Percentiles rank a stretch among this genome's conserved stretches.
phyloP scores from a whole-genome alignment of 202 grass and related monocot genomes.

The Zoysia matrella region DNA sequence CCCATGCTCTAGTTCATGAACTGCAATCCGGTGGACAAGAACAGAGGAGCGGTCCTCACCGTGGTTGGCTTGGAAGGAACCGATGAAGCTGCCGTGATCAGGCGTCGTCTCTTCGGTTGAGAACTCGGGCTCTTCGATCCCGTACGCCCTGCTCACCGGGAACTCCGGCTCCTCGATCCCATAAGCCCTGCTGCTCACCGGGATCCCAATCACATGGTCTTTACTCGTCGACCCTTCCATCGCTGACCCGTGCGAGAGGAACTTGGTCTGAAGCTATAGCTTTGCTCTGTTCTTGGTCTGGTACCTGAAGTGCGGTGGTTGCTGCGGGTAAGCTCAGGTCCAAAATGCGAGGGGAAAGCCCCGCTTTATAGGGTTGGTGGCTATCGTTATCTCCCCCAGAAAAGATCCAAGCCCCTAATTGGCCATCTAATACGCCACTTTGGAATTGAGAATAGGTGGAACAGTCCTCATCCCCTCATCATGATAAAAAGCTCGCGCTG shows the following conservation, averaged over 20 bases:
- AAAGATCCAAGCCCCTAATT: slow-evolving; percentile 33
- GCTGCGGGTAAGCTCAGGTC: slow-evolving; percentile 23
- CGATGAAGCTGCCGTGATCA: slow-evolving; percentile 44
- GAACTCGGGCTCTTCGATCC: slow-evolving; percentile 51
- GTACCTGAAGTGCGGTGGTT: slow-evolving; percentile 44
- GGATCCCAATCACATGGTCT: slow-evolving; percentile 71
- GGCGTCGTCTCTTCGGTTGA: slow-evolving; percentile 35
- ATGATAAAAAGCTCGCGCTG: slow-evolving; percentile 31
- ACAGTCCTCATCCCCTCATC: slow-evolving; percentile 37
- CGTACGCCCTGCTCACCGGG: slow-evolving; percentile 38
- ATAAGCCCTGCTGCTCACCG: slow-evolving; percentile 43
- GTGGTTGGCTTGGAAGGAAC: slow-evolving; percentile 35
- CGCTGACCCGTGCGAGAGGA: background rate
- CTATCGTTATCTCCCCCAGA: background rate
- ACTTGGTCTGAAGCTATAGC: background rate
- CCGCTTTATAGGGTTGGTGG: slow-evolving; percentile 42
- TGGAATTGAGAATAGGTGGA: slow-evolving; percentile 37
- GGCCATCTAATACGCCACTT: slow-evolving; percentile 25
- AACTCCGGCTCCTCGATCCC: slow-evolving; percentile 62
- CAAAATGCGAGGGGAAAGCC: slow-evolving; percentile 35
- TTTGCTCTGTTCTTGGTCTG: background rate
- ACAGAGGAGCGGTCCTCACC: slow-evolving; percentile 33
- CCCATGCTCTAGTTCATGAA: background rate
- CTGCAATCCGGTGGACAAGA: background rate
- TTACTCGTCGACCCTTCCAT: slow-evolving; percentile 56